Evolutionary conservation across 1,284 basidiomycete genomes (phyloP).

Genomic region (Thelephora terrestris): DNA sequence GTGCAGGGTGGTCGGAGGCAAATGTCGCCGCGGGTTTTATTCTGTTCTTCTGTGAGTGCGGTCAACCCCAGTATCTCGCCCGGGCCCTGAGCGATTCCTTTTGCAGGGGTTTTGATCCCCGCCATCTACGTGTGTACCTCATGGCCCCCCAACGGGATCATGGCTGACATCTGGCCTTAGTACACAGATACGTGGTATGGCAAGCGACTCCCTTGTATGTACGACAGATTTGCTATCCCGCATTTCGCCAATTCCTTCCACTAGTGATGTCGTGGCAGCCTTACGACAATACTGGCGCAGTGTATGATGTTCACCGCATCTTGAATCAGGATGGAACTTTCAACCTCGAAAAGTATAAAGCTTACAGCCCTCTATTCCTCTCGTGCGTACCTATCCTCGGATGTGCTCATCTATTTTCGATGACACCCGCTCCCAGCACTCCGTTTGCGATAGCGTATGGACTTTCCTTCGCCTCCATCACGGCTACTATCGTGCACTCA

Average conservation of each 20-base stretch:
- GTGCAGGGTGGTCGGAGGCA: constrained; percentile 57
- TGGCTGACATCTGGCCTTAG: constrained; percentile 9
- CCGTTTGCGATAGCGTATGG: constrained; percentile 43
- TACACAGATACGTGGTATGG: constrained; percentile 56
- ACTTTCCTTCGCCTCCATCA: constrained; percentile 55
- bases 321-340: constrained; percentile 49
- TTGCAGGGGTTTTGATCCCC: constrained; percentile 54
- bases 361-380: constrained; percentile 80
- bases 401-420: background rate
- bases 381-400: constrained; percentile 26
- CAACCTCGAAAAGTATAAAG: constrained; percentile 55
- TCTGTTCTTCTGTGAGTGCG: constrained; percentile 49
- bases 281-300: constrained; percentile 52
- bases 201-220: constrained; percentile 30
- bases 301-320: constrained; percentile 64
- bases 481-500: constrained; percentile 64
- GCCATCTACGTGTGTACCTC: constrained; percentile 36
- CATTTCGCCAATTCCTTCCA: background rate
- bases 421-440: constrained; percentile 19
- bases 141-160: background rate
- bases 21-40: constrained; percentile 78
- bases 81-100: background rate
- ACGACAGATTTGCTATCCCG: background rate
- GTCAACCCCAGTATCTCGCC: background rate
- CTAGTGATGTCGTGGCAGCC: constrained; percentile 28